Conservation (phyloP, 306 rosid genomes). For the Carpinus fangiana region DNA sequence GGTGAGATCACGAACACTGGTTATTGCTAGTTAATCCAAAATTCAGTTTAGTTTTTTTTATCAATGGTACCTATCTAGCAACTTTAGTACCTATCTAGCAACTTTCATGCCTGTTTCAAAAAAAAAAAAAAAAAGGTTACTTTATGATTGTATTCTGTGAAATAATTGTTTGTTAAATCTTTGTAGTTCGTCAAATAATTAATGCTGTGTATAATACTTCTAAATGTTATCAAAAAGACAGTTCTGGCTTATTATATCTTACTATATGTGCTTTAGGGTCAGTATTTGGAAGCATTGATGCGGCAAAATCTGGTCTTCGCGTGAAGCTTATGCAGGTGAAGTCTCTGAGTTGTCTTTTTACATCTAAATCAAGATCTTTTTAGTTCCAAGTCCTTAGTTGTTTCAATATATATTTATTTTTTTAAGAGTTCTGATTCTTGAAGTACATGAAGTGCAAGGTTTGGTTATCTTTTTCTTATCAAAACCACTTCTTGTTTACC, state of each 20-base stretch:
- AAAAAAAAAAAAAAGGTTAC: conserved; percentile 21
- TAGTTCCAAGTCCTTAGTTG: not conserved
- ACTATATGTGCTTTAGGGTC: conserved; percentile 55
- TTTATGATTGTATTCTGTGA: not conserved
- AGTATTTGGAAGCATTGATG: conserved; percentile 74
- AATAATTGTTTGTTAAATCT: not conserved
- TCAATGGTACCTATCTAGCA: conserved; percentile 6
- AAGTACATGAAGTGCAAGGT: not conserved
- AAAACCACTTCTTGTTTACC: not conserved
- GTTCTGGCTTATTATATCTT: not conserved
- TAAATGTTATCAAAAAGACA: not conserved
- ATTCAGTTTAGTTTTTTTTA: conserved; percentile 3
- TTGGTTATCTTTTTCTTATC: conserved; percentile 1
- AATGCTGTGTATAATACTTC: not conserved
- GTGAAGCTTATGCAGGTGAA: conserved; percentile 90
- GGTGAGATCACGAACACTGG: conserved; percentile 54
- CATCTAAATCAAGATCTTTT: conserved; percentile 4
- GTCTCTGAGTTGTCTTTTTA: conserved; percentile 12
- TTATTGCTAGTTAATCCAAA: not conserved
- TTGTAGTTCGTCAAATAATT: not conserved
- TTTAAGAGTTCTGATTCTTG: not conserved
- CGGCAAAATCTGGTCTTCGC: conserved; percentile 65
- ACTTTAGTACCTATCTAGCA: conserved; percentile 16
- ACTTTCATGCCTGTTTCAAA: conserved; percentile 8
- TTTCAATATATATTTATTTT: not conserved